Conservation (phyloP, 2,329 filamentous ascomycete species). For the Coniochaeta sp. region DNA sequence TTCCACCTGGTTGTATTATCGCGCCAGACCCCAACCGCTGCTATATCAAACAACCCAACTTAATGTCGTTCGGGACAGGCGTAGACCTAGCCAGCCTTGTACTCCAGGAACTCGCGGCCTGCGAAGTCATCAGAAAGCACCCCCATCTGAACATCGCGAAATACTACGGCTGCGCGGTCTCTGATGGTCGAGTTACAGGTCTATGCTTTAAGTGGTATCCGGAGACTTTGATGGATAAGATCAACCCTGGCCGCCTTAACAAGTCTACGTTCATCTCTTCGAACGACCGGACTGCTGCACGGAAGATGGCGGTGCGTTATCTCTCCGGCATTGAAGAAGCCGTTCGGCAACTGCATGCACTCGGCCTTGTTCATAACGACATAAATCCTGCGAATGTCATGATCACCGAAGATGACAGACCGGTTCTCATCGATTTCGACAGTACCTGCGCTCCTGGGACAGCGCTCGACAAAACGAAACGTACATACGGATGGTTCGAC, state of each 20-base stretch:
- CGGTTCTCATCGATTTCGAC: background rate
- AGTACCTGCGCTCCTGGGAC: background rate
- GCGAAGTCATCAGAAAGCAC: background rate
- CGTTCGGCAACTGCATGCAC: background rate
- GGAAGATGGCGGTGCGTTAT: background rate
- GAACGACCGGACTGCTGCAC: background rate
- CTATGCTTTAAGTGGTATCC: background rate
- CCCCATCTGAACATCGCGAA: background rate
- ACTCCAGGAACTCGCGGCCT: background rate
- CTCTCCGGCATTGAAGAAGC: constrained; percentile 7
- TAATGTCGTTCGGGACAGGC: background rate
- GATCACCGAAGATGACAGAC: background rate
- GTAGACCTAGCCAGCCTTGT: background rate
- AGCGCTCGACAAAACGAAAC: background rate
- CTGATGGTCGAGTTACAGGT: background rate
- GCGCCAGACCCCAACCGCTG: background rate
- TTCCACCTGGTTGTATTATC: background rate
- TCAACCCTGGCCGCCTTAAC: background rate
- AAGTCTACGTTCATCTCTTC: background rate
- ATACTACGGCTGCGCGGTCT: background rate
- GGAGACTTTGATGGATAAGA: background rate
- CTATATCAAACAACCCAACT: background rate
- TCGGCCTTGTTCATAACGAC: background rate
- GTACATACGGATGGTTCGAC: background rate
- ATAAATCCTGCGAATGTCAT: constrained; percentile 1